Percentiles rank a stretch among this genome's conserved stretches.
Conservation (phyloP, 495 filamentous ascomycete species). For the Podospora anserina region DNA sequence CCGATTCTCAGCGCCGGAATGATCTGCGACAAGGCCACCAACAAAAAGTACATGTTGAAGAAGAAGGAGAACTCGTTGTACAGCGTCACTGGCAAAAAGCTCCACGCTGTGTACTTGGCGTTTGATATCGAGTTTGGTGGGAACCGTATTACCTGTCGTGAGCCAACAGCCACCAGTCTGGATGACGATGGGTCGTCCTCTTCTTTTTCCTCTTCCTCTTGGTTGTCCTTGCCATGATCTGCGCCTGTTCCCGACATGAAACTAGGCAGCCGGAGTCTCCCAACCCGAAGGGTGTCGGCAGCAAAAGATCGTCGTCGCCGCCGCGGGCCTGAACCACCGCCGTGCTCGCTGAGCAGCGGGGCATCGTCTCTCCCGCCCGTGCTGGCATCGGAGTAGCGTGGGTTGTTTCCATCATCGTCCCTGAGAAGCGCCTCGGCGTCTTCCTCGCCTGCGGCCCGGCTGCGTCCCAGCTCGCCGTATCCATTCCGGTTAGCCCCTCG, state of each 20-base stretch:
- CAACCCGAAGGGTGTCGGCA: constrained; percentile 35
- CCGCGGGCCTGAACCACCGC: constrained; percentile 19
- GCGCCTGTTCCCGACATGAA: constrained; percentile 44
- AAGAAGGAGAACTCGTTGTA: constrained; percentile 99
- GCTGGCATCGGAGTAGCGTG: constrained; percentile 53
- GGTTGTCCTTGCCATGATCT: constrained; percentile 32
- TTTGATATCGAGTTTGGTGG: constrained; percentile 91
- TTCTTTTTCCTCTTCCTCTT: constrained; percentile 39
- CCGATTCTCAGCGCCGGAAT: constrained; percentile 87
- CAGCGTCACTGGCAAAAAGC: constrained; percentile 87
- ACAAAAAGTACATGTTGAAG: constrained; percentile 97
- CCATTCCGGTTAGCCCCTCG: constrained; percentile 49
- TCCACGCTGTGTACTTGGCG: constrained; percentile 96
- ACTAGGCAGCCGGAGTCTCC: constrained; percentile 48
- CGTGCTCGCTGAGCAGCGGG: constrained; percentile 54
- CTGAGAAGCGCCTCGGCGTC: constrained; percentile 57
- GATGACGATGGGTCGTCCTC: constrained; percentile 55
- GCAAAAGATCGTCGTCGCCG: constrained; percentile 33
- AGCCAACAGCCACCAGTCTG: constrained; percentile 50
- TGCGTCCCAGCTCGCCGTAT: constrained; percentile 59
- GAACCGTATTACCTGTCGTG: constrained; percentile 52
- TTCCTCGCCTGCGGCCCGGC: constrained; percentile 52
- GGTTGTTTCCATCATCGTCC: constrained; percentile 48
- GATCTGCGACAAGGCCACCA: constrained; percentile 90
- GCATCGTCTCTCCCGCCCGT: constrained; percentile 60